Evolutionary conservation across 1,284 basidiomycete genomes (phyloP).

Genomic region (Malassezia pachydermatis): DNA sequence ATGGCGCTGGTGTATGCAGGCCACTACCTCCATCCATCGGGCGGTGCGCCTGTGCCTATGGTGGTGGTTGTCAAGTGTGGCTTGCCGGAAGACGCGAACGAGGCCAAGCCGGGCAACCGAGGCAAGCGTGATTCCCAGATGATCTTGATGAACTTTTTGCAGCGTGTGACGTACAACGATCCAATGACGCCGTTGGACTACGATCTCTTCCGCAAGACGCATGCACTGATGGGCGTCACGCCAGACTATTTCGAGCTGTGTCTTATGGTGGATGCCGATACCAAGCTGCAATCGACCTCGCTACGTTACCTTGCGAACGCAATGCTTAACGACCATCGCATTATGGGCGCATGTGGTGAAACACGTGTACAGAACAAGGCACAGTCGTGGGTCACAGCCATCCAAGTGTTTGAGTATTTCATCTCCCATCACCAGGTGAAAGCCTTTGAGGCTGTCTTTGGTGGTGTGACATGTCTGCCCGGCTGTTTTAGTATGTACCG

Average conservation of each 20-base stretch:
- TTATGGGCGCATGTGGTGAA: slow-evolving; percentile 98
- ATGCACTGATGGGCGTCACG: slow-evolving; percentile 94
- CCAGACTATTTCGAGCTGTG: slow-evolving; percentile 97
- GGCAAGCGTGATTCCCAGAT: slow-evolving; percentile 98
- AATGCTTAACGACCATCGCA: slow-evolving; percentile 95
- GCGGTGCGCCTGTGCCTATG: slow-evolving; percentile 81
- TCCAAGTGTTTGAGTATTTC: slow-evolving; percentile 98
- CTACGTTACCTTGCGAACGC: slow-evolving; percentile 54
- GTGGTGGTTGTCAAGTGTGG: slow-evolving; percentile 95
- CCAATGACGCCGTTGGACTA: slow-evolving; percentile 96
- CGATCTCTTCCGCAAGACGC: slow-evolving; percentile 93
- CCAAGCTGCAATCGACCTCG: slow-evolving; percentile 39
- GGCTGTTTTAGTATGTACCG: slow-evolving; percentile 99
- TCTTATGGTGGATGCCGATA: slow-evolving; percentile 98
- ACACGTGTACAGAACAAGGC: slow-evolving; percentile 93
- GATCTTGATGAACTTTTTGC: slow-evolving; percentile 99
- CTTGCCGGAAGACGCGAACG: slow-evolving; percentile 59
- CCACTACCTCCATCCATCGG: slow-evolving; percentile 63
- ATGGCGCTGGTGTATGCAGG: slow-evolving; percentile 97
- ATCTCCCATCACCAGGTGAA: slow-evolving; percentile 97
- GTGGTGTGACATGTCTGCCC: slow-evolving; percentile 96
- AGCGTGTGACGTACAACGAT: slow-evolving; percentile 95
- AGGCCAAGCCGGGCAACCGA: slow-evolving; percentile 92
- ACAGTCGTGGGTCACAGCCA: slow-evolving; percentile 92
- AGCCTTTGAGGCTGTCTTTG: slow-evolving; percentile 96